A percentile compares a stretch with the other conserved stretches of the same genome.
phyloP scores from a whole-genome alignment of 2,329 filamentous ascomycete species.

The Aspergillus niger region DNA sequence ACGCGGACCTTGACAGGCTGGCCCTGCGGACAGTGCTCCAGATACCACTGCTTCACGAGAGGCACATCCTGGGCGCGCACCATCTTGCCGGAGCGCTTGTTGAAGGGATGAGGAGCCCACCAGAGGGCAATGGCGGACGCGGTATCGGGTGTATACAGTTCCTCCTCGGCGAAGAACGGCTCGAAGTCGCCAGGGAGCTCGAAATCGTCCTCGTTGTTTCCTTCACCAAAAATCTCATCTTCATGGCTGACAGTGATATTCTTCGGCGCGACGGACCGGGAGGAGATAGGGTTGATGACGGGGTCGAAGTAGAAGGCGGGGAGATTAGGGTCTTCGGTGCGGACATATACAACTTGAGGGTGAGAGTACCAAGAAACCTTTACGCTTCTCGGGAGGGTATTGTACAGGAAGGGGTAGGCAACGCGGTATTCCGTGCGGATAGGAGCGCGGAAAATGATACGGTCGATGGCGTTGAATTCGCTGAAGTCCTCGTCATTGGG shows the following conservation, averaged over 20 bases:
- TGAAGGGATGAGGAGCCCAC: conserved; percentile 98
- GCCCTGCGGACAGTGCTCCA: conserved; percentile 88
- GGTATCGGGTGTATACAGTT: conserved; percentile 85
- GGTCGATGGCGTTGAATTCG: conserved; percentile 98
- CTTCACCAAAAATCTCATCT: conserved; percentile 85
- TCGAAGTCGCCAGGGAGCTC: conserved; percentile 76
- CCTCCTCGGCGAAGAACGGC: conserved; percentile 87
- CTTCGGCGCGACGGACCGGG: conserved; percentile 87
- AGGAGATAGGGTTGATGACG: conserved; percentile 97
- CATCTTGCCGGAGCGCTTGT: conserved; percentile 92
- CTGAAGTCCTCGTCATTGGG: conserved; percentile 99
- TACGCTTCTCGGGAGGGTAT: conserved; percentile 91
- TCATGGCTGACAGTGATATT: conserved; percentile 91
- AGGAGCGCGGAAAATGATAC: conserved; percentile 95
- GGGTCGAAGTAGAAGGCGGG: conserved; percentile 98
- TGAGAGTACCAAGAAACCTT: conserved; percentile 91
- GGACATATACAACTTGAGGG: conserved; percentile 88
- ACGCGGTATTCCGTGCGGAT: conserved; percentile 96
- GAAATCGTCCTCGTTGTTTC: conserved; percentile 81
- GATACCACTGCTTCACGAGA: conserved; percentile 96
- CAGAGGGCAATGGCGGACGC: conserved; percentile 88
- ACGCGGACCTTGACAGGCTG: conserved; percentile 97
- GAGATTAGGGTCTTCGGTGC: conserved; percentile 81
- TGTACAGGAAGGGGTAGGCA: conserved; percentile 92
- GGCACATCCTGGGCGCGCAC: conserved; percentile 96